A percentile compares a stretch with the other conserved stretches of the same genome.
Conservation (phyloP, 73 alveolate species). For the Paramecium biaurelia region DNA sequence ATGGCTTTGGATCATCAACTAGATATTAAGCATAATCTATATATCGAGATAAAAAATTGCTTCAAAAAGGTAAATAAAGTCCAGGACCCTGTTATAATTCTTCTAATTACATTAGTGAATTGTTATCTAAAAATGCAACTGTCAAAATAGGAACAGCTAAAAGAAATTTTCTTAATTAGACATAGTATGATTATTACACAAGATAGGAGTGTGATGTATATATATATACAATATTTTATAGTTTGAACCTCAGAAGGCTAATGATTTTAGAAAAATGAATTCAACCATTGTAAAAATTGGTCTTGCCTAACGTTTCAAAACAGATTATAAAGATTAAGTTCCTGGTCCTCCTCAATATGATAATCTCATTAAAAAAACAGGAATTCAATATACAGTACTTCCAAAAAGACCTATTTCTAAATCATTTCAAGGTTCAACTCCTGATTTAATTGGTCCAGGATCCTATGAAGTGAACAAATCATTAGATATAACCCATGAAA, state of each 20-base stretch:
- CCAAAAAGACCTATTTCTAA: conserved; percentile 16
- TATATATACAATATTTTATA: background rate
- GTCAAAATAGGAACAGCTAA: background rate
- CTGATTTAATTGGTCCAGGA: conserved; percentile 34
- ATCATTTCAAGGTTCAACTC: conserved; percentile 9
- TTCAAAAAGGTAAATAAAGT: background rate
- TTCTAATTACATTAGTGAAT: background rate
- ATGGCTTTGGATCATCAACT: background rate
- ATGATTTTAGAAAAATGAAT: background rate
- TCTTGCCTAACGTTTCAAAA: background rate
- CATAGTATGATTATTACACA: background rate
- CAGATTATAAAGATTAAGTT: background rate
- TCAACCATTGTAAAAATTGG: background rate
- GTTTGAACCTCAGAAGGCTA: conserved; percentile 33
- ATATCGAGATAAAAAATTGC: background rate
- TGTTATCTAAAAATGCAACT: background rate
- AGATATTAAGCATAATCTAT: conserved; percentile 24
- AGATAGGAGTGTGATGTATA: background rate
- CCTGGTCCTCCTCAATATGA: conserved; percentile 35
- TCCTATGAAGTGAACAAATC: background rate
- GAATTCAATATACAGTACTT: background rate
- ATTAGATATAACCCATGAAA: background rate
- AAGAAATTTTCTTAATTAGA: background rate
- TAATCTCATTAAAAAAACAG: background rate
- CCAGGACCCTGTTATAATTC: conserved; percentile 44